Evolutionary conservation across 164 flowering plant species (phyloP), one percentile per base, ranked within the genome.

Genomic region (Hamamelis virginiana): DNA sequence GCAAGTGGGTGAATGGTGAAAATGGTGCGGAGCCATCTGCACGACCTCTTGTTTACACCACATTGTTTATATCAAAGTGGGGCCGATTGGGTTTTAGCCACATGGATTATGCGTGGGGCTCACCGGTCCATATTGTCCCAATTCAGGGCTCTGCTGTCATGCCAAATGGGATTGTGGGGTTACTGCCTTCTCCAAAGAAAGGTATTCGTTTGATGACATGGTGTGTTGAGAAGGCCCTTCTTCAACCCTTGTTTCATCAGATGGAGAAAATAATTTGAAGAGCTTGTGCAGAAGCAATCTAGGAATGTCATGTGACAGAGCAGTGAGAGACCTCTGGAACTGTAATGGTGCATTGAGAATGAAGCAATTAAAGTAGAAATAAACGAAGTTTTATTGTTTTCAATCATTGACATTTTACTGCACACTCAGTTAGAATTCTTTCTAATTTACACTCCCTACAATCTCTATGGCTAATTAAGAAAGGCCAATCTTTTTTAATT

Each of bases 31-130:
- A 84, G 62, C 87, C 90, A 5, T 86, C 83, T 64, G 74, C 75
- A 4, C 82, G 84, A 3, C 88, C 89, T 9, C 70, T 83, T 4
- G 25, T 15, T 1, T 87, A 82, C 78, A 71, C 77, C 50, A 85
- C 89, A 8, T 59, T 87, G 83, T 86, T 82, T 38, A 69, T 85
- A 62, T 84, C 89, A 22, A 89, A 90, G 75, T 88, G 90, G 92
- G 84, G 85, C 0, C 59, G 83, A 41, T 75, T 88, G 52, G 95
- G 92, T 9, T 86, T 86, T 77, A 82, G 82, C 68, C 75, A 77
- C 65, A 77, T 90, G n/a, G 88, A 90, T 51, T 85, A 81, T 27
- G 91, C 91, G n/a, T 84, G 86, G 86, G 89, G 92, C 2, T 78
- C 68, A 0, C 95, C 92, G 0, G 78, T 78, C 26, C 83, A 84